Percentiles rank a stretch among this genome's conserved stretches.
phyloP scores from a whole-genome alignment of 1,284 basidiomycete species.

The Boletus semigastroideus region DNA sequence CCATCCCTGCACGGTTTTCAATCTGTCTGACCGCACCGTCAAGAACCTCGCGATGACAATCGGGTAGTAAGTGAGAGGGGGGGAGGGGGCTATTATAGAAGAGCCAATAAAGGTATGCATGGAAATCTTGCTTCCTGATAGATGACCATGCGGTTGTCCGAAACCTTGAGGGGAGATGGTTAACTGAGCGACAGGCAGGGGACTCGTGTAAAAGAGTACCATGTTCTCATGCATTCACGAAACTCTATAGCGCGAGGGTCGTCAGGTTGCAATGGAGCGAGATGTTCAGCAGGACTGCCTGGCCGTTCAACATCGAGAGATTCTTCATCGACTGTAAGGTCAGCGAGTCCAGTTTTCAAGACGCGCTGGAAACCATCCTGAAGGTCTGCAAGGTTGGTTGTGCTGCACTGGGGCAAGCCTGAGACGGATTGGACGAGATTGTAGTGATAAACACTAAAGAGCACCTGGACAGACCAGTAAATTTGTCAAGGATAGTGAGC shows the following conservation, averaged over 20 bases:
- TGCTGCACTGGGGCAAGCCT: slow-evolving; percentile 45
- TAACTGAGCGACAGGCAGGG: not conserved
- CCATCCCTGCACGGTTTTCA: slow-evolving; percentile 71
- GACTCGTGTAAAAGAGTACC: slow-evolving; percentile 34
- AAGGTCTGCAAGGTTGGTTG: slow-evolving; percentile 54
- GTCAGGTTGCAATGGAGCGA: slow-evolving; percentile 53
- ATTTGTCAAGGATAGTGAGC: not conserved
- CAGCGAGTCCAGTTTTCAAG: slow-evolving; percentile 55
- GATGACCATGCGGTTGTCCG: slow-evolving; percentile 71
- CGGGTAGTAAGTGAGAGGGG: slow-evolving; percentile 45
- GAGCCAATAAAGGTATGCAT: slow-evolving; percentile 83
- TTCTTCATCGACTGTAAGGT: slow-evolving; percentile 57
- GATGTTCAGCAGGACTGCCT: slow-evolving; percentile 59
- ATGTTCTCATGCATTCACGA: slow-evolving; percentile 65
- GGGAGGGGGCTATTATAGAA: slow-evolving; percentile 71
- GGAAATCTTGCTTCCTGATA: slow-evolving; percentile 64
- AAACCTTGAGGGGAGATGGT: slow-evolving; percentile 51
- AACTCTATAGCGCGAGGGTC: slow-evolving; percentile 80
- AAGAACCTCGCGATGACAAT: slow-evolving; percentile 49
- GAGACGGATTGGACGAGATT: slow-evolving; percentile 57
- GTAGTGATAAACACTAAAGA: slow-evolving; percentile 75
- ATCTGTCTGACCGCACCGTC: slow-evolving; percentile 61
- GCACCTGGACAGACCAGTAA: slow-evolving; percentile 44
- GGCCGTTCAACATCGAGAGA: slow-evolving; percentile 50
- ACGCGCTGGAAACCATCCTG: slow-evolving; percentile 58